These are phyloP conservation scores for Pichia sp. DNA, from an alignment of 1,139 yeast species.

Conservation along the genomic window DNA sequence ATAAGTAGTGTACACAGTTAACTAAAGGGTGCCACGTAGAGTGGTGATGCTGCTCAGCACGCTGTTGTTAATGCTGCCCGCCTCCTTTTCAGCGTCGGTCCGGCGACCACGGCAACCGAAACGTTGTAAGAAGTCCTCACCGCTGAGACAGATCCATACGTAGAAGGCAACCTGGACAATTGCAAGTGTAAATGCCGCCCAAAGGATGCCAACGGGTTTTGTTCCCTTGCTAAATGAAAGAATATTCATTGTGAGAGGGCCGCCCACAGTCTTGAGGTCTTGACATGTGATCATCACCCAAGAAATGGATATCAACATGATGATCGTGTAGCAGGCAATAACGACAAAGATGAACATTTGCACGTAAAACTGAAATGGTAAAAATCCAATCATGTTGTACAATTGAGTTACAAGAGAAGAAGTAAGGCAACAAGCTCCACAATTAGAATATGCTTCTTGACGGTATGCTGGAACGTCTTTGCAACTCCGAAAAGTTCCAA, in stretches of 20 bases:
- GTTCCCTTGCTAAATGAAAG: conserved; percentile 6
- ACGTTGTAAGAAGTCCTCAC: background rate
- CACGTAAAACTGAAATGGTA: conserved; percentile 12
- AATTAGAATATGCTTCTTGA: conserved; percentile 10
- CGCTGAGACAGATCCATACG: conserved; percentile 1
- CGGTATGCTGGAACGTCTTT: conserved; percentile 9
- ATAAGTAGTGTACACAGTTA: too few relatives aligned
- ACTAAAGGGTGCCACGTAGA: conserved; percentile 9
- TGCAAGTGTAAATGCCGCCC: conserved; percentile 11
- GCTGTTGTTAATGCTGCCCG: conserved; percentile 7
- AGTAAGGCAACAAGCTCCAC: conserved; percentile 10
- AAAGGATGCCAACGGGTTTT: conserved; percentile 8
- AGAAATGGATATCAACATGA: conserved; percentile 9
- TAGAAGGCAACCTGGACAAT: conserved; percentile 6
- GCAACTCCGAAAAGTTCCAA: conserved; percentile 13
- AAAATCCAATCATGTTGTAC: conserved; percentile 8
- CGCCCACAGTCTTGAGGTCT: conserved; percentile 7
- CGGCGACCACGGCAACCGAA: background rate
- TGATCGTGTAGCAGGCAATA: conserved; percentile 2
- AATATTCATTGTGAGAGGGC: conserved; percentile 13
- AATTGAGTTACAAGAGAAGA: conserved; percentile 9
- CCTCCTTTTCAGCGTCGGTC: conserved; percentile 8
- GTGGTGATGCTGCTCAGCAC: conserved; percentile 16
- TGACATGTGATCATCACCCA: conserved; percentile 12
- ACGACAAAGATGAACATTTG: conserved; percentile 1